These are phyloP conservation scores for Amanita muscaria DNA, from an alignment of 768 basidiomycete genomes.

Conservation along the genomic window DNA sequence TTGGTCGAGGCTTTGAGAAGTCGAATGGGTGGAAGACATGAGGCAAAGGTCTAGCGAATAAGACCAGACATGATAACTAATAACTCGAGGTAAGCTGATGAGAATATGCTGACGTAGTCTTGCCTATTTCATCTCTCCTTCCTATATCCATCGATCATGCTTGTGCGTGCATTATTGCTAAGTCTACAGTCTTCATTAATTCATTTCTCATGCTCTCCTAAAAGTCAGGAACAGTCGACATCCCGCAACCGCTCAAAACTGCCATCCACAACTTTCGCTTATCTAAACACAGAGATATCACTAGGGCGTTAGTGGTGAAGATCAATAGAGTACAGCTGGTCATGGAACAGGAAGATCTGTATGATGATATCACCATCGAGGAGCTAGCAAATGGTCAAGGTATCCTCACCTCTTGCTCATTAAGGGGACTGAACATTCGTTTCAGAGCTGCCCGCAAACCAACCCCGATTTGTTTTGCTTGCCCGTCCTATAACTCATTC, in stretches of 20 bases:
- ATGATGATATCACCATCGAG: slow-evolving; percentile 66
- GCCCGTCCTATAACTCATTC: slow-evolving; percentile 73
- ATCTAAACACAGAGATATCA: slow-evolving; percentile 62
- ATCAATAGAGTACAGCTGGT: slow-evolving; percentile 76
- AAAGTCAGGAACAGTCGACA: slow-evolving; percentile 60
- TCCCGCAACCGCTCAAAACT: slow-evolving; percentile 70
- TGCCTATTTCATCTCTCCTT: slow-evolving; percentile 22
- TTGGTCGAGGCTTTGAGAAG: too few species aligned
- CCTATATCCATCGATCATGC: slow-evolving; percentile 3
- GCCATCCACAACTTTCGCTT: slow-evolving; percentile 74
- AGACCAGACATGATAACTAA: too few species aligned
- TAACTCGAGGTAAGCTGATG: slow-evolving; percentile 1
- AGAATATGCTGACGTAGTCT: not conserved
- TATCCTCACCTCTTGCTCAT: not conserved
- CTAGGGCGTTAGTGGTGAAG: slow-evolving; percentile 80
- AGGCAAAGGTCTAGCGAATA: too few species aligned
- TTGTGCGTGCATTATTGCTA: slow-evolving; percentile 17
- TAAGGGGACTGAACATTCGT: slow-evolving; percentile 4
- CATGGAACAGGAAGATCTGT: slow-evolving; percentile 80
- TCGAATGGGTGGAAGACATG: too few species aligned
- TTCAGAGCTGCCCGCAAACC: slow-evolving; percentile 79
- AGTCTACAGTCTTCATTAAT: slow-evolving; percentile 15
- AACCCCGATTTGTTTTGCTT: slow-evolving; percentile 78
- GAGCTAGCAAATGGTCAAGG: slow-evolving; percentile 80
- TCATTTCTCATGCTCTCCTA: not conserved